These are phyloP conservation scores for Fusarium xyrophilum DNA, from an alignment of 2,329 filamentous ascomycete species.

Conservation along the genomic window DNA sequence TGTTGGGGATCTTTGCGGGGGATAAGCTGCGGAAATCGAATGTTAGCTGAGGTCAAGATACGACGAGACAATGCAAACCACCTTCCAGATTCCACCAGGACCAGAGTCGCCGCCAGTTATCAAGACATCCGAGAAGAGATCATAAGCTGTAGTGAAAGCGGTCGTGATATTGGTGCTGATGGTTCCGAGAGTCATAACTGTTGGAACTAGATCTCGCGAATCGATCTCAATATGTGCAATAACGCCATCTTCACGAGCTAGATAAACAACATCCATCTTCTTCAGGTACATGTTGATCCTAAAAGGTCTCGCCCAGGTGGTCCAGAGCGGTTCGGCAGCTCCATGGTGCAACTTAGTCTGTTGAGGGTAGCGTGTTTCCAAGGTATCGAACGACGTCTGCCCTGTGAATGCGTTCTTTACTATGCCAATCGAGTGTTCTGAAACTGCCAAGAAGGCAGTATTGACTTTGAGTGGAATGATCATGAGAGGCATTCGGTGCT, in stretches of 20 bases:
- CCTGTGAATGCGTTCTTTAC: constrained; percentile 63
- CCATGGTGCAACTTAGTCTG: constrained; percentile 57
- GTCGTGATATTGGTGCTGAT: constrained; percentile 77
- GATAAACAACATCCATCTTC: constrained; percentile 78
- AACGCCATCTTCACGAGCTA: constrained; percentile 86
- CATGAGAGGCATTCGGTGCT: constrained; percentile 68
- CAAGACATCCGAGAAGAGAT: constrained; percentile 75
- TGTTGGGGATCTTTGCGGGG: constrained; percentile 59
- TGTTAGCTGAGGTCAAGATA: constrained; percentile 8
- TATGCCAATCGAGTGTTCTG: constrained; percentile 63
- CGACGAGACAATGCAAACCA: constrained; percentile 47
- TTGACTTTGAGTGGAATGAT: constrained; percentile 74
- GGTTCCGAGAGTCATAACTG: constrained; percentile 65
- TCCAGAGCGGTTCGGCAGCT: constrained; percentile 69
- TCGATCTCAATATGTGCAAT: constrained; percentile 76
- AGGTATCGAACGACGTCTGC: constrained; percentile 55
- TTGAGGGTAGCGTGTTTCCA: constrained; percentile 51
- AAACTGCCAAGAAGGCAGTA: constrained; percentile 75
- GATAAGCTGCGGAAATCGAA: constrained; percentile 50
- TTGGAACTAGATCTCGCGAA: constrained; percentile 60
- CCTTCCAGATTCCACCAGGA: constrained; percentile 77
- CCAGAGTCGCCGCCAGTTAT: constrained; percentile 81
- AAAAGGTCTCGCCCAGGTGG: constrained; percentile 81
- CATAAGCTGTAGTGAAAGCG: constrained; percentile 79
- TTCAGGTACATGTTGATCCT: constrained; percentile 68